A percentile compares a stretch with the other conserved stretches of the same genome.
Conservation (phyloP, 768 basidiomycete species). For the Ramaria sp. region DNA sequence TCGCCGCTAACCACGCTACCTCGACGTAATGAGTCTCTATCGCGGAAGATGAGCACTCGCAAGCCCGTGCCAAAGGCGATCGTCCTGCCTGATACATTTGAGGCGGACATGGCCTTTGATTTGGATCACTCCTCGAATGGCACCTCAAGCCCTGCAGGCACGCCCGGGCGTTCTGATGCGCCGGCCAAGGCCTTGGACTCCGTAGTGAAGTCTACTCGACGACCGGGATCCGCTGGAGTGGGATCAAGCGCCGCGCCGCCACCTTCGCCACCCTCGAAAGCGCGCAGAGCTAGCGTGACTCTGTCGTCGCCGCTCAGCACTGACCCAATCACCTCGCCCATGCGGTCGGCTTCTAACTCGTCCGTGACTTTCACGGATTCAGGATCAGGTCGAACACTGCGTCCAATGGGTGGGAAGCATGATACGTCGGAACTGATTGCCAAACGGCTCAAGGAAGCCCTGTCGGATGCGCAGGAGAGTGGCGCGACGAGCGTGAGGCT, state of each 20-base stretch:
- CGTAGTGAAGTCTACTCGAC: not conserved
- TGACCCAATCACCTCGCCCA: not conserved
- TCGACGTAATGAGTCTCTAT: constrained; percentile 1
- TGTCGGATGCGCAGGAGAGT: constrained; percentile 49
- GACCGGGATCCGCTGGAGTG: not conserved
- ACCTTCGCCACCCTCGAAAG: not conserved
- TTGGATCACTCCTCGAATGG: not conserved
- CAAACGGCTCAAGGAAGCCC: constrained; percentile 39
- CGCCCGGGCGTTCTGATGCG: not conserved
- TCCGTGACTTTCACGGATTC: not conserved
- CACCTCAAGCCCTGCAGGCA: not conserved
- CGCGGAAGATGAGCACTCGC: not conserved
- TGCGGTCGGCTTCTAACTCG: not conserved
- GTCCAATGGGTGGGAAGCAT: constrained; percentile 10
- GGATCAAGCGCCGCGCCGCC: not conserved
- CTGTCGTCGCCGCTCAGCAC: not conserved
- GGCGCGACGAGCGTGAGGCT: constrained; percentile 54
- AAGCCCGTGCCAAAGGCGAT: constrained; percentile 5
- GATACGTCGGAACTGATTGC: constrained; percentile 38
- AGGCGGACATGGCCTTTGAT: constrained; percentile 1
- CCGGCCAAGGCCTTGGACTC: not conserved
- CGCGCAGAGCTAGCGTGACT: not conserved
- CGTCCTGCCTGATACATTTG: constrained; percentile 4
- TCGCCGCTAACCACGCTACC: not conserved
- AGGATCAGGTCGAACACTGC: not conserved